phyloP scores from a whole-genome alignment of 495 filamentous ascomycete genomes.

The Tuber melanosporum region DNA sequence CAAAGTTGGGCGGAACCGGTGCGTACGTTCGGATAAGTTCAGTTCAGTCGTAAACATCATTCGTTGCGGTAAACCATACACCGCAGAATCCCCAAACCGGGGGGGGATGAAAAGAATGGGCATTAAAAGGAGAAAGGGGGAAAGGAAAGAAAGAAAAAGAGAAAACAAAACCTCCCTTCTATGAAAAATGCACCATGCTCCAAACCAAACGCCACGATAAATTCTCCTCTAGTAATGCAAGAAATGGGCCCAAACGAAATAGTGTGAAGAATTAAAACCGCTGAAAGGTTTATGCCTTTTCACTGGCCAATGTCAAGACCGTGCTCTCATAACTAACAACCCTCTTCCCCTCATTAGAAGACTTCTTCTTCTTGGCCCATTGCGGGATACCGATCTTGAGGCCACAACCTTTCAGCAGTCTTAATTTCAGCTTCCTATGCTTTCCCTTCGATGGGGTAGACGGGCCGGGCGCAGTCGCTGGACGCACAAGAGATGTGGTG shows the following conservation, averaged over 20 bases:
- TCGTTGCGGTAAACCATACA: not conserved
- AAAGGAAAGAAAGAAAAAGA: not conserved
- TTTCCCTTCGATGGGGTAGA: not conserved
- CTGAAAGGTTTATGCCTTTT: not conserved
- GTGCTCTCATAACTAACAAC: not conserved
- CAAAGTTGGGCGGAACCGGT: not conserved
- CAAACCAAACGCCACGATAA: not conserved
- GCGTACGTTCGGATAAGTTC: not conserved
- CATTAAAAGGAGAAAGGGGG: not conserved
- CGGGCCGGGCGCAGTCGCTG: not conserved
- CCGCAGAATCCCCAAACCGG: not conserved
- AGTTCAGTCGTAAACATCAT: not conserved
- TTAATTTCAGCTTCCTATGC: not conserved
- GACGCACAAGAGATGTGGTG: not conserved
- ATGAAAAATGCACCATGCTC: not conserved
- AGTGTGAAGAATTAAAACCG: not conserved
- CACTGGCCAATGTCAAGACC: not conserved
- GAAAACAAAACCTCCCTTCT: not conserved
- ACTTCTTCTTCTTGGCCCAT: not conserved
- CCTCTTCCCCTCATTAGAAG: not conserved
- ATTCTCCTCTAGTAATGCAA: not conserved
- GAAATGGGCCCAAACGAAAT: not conserved
- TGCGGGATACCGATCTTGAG: not conserved
- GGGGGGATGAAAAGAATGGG: not conserved
- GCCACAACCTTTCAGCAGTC: not conserved